These are phyloP conservation scores for Ceratocystis alfenasii DNA, from an alignment of 2,329 filamentous ascomycete species.

Conservation along the genomic window DNA sequence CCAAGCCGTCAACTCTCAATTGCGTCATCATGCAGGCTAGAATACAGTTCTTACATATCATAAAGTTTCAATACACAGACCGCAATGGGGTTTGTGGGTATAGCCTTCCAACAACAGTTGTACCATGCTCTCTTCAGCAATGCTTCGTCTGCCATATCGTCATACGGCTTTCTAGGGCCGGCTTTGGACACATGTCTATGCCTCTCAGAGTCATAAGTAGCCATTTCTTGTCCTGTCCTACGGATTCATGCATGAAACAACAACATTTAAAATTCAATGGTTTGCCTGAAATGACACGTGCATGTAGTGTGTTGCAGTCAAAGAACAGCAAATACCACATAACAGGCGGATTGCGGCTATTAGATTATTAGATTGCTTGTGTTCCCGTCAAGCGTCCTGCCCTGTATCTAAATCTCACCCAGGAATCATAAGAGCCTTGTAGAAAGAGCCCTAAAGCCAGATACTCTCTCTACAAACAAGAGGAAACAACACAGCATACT, in stretches of 20 bases:
- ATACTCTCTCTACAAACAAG: not conserved
- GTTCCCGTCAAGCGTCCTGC: not conserved
- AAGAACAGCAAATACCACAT: not conserved
- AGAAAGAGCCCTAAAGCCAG: not conserved
- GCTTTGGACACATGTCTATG: not conserved
- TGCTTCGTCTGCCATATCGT: not conserved
- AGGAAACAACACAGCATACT: not conserved
- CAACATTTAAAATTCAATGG: not conserved
- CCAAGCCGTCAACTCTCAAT: not conserved
- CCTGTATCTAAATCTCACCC: not conserved
- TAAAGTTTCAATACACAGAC: slow-evolving; percentile 4
- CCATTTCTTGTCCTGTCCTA: not conserved
- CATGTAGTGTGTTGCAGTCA: not conserved
- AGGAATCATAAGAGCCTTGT: not conserved
- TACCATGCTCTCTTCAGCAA: not conserved
- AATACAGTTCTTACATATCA: slow-evolving; percentile 3
- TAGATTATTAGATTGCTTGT: not conserved
- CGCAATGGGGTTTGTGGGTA: slow-evolving; percentile 3
- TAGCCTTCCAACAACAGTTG: not conserved
- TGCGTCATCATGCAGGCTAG: slow-evolving; percentile 1
- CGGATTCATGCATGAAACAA: slow-evolving; percentile 5
- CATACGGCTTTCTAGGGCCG: not conserved
- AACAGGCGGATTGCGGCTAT: not conserved
- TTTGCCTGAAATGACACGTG: not conserved
- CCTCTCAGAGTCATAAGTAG: not conserved